Evolutionary conservation across 345 rosid species (phyloP).

Genomic region (Geranium rotundifolium): DNA sequence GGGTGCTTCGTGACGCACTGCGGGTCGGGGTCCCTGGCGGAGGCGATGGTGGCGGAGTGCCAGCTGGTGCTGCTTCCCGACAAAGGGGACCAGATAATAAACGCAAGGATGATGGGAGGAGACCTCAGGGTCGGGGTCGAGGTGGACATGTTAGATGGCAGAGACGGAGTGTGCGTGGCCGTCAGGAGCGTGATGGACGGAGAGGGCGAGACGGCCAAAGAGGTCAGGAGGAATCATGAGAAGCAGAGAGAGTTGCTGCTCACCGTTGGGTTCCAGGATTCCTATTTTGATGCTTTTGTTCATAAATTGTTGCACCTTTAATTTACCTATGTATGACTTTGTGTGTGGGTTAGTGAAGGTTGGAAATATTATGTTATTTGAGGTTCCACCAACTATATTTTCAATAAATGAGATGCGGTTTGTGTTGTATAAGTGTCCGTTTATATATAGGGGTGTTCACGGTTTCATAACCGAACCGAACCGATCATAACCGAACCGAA

Average conservation of each 20-base stretch:
- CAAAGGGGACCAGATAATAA: constrained; percentile 27
- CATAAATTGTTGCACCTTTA: constrained; percentile 8
- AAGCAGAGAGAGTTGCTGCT: constrained; percentile 16
- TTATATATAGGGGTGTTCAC: too few species aligned
- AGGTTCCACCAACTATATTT: too few species aligned
- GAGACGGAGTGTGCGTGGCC: constrained; percentile 24
- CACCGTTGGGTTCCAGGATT: constrained; percentile 13
- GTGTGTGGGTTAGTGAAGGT: too few species aligned
- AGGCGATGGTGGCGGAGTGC: constrained; percentile 24
- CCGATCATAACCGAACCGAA: too few species aligned
- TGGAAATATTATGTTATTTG: too few species aligned
- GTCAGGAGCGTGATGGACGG: constrained; percentile 25
- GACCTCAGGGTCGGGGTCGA: constrained; percentile 27
- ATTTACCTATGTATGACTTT: too few species aligned
- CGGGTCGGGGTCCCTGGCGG: constrained; percentile 25
- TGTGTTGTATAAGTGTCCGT: too few species aligned
- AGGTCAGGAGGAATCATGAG: constrained; percentile 18
- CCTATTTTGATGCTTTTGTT: constrained; percentile 20
- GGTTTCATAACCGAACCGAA: too few species aligned
- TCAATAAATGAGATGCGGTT: too few species aligned
- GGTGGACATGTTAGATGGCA: constrained; percentile 18
- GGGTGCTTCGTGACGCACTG: constrained; percentile 41
- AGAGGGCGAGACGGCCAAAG: constrained; percentile 13
- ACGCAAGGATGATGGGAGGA: constrained; percentile 27
- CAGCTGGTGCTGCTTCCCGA: constrained; percentile 29